Evolutionary conservation across 2,329 filamentous ascomycete species (phyloP).

Genomic region (Colletotrichum paranaense): DNA sequence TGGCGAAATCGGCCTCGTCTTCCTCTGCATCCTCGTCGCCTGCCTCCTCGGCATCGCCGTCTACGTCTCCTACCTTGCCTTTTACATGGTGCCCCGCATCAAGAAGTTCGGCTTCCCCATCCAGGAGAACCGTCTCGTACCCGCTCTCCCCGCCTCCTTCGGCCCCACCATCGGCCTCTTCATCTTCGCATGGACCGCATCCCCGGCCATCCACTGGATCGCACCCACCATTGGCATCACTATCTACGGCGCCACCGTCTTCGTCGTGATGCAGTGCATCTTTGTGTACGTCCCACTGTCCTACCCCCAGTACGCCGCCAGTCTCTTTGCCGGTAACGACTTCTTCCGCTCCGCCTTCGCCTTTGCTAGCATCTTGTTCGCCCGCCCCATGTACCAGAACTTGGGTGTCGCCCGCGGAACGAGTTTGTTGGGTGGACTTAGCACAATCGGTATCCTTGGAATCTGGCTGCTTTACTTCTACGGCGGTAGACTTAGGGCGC

Average conservation of each 20-base stretch:
- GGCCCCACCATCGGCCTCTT: conserved; percentile 70
- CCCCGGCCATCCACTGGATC: conserved; percentile 63
- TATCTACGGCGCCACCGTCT: conserved; percentile 63
- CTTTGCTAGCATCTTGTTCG: conserved; percentile 69
- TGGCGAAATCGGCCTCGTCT: conserved; percentile 69
- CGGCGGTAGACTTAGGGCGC: conserved; percentile 63
- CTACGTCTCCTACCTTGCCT: conserved; percentile 64
- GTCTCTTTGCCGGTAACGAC: conserved; percentile 71
- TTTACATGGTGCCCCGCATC: conserved; percentile 63
- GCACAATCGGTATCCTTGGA: conserved; percentile 64
- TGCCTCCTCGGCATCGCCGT: conserved; percentile 62
- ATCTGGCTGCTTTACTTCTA: conserved; percentile 70
- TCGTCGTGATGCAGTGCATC: conserved; percentile 69
- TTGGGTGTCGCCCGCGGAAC: conserved; percentile 69
- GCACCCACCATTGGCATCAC: conserved; percentile 68
- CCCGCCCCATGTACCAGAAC: conserved; percentile 68
- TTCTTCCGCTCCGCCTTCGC: conserved; percentile 69
- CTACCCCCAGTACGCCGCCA: conserved; percentile 68
- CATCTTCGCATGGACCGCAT: conserved; percentile 69
- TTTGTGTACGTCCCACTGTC: conserved; percentile 69
- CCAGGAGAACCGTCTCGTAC: conserved; percentile 66
- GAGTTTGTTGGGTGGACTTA: conserved; percentile 66
- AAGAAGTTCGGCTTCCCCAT: conserved; percentile 58
- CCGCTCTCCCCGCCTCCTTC: conserved; percentile 64
- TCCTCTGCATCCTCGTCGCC: conserved; percentile 69